Evolutionary conservation across 345 rosid genomes (phyloP).

Genomic region (Ceriops tagal): DNA sequence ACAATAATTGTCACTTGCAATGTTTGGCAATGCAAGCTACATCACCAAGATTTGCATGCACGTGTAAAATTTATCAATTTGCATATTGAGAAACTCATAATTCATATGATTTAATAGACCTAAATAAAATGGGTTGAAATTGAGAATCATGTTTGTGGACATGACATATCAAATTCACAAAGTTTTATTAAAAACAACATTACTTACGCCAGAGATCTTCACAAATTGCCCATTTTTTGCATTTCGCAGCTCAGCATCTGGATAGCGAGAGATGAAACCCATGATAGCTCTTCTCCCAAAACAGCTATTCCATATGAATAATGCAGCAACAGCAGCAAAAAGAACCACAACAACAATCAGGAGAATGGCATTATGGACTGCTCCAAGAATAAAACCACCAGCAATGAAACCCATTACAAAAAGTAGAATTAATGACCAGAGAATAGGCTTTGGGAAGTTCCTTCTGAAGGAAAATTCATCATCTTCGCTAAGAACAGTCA

Average conservation of each 20-base stretch:
- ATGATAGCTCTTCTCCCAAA: conserved; percentile 76
- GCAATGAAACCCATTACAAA: conserved; percentile 83
- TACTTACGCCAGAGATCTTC: conserved; percentile 94
- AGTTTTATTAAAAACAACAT: not conserved
- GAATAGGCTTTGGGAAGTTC: conserved; percentile 68
- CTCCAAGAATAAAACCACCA: conserved; percentile 83
- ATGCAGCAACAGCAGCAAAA: conserved; percentile 54
- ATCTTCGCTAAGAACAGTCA: conserved; percentile 64
- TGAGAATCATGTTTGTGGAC: not conserved
- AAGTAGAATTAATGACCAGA: conserved; percentile 67
- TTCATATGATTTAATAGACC: not conserved
- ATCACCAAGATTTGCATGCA: no score
- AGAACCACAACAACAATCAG: conserved; percentile 70
- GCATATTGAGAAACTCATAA: not conserved
- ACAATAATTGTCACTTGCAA: no score
- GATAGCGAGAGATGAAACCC: conserved; percentile 65
- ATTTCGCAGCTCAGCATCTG: conserved; percentile 93
- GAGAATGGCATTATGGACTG: conserved; percentile 84
- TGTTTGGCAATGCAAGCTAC: no score
- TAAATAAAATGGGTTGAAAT: not conserved
- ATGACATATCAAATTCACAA: not conserved
- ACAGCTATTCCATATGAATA: conserved; percentile 78
- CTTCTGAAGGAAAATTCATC: conserved; percentile 65
- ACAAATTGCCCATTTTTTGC: conserved; percentile 95
- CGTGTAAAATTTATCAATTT: no score